Evolutionary conservation across 2,329 filamentous ascomycete species (phyloP).

Genomic region (Chrysoporthe austroafricana): DNA sequence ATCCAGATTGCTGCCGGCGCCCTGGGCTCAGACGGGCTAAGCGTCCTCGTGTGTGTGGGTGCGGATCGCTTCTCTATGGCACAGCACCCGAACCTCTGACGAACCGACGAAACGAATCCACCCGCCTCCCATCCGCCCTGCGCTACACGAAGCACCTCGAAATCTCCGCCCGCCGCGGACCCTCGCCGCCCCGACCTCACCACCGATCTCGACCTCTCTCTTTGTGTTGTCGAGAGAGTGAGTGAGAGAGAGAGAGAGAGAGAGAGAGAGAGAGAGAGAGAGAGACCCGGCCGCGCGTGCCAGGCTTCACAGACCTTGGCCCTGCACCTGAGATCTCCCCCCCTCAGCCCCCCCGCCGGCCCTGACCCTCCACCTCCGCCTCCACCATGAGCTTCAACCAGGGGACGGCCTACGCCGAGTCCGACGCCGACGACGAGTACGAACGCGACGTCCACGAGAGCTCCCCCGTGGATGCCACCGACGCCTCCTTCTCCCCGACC

Average conservation of each 20-base stretch:
- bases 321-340: background rate
- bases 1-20: slow-evolving; percentile 4
- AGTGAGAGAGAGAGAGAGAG: no score
- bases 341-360: background rate
- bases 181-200: slow-evolving; percentile 10
- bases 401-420: slow-evolving; percentile 75
- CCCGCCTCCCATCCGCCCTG: slow-evolving; percentile 17
- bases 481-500: slow-evolving; percentile 71
- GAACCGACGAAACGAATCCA: slow-evolving; percentile 6
- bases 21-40: slow-evolving; percentile 21
- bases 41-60: slow-evolving; percentile 15
- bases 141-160: slow-evolving; percentile 9
- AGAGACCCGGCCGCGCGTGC: background rate
- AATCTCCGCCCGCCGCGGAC: slow-evolving; percentile 17
- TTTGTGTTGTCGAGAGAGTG: no score
- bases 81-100: slow-evolving; percentile 16
- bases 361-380: background rate
- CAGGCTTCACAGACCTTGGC: background rate
- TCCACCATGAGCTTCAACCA: slow-evolving; percentile 62
- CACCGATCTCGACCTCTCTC: background rate
- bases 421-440: slow-evolving; percentile 82
- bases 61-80: slow-evolving; percentile 18
- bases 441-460: slow-evolving; percentile 72
- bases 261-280: no score
- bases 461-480: slow-evolving; percentile 66